Percentiles rank a stretch among this genome's conserved stretches.
Conservation (phyloP, 129 eudicot species). For the Erigeron canadensis region DNA sequence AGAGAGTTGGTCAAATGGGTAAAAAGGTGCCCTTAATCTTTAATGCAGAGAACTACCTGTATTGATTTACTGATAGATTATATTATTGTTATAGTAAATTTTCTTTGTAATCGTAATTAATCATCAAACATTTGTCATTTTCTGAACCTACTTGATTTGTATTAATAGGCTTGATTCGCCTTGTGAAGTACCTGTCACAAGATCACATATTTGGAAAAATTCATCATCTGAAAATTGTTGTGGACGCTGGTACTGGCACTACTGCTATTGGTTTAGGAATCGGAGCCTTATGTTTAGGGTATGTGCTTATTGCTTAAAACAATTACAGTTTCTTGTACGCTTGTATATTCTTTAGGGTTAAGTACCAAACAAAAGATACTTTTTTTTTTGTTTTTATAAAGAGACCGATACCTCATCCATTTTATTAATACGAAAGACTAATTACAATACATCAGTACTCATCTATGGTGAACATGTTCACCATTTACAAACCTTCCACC, state of each 20-base stretch:
- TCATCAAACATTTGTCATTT: not conserved
- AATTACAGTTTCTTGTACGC: not conserved
- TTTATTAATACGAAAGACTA: too few relatives aligned
- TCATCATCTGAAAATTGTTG: constrained; percentile 56
- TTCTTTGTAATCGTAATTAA: not conserved
- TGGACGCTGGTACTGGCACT: constrained; percentile 98
- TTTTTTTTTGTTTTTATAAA: too few relatives aligned
- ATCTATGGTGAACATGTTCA: too few relatives aligned
- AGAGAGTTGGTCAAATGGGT: not conserved
- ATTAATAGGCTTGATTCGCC: constrained; percentile 60
- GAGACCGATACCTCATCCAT: too few relatives aligned
- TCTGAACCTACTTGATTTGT: not conserved
- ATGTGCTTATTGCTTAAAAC: constrained; percentile 6
- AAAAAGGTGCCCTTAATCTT: not conserved
- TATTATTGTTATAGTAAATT: too few relatives aligned
- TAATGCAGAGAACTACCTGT: not conserved
- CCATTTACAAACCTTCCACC: too few relatives aligned
- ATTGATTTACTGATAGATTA: not conserved
- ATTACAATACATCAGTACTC: too few relatives aligned
- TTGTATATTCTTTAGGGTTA: not conserved
- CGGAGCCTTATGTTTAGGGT: constrained; percentile 78
- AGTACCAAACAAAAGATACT: not conserved
- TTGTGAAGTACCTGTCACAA: constrained; percentile 66
- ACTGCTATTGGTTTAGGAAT: constrained; percentile 88
- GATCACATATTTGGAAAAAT: constrained; percentile 67